A percentile compares a stretch with the other conserved stretches of the same genome.
Evolutionary conservation across 805 yeast species (phyloP).

Genomic region (Cyberlindnera maritima): DNA sequence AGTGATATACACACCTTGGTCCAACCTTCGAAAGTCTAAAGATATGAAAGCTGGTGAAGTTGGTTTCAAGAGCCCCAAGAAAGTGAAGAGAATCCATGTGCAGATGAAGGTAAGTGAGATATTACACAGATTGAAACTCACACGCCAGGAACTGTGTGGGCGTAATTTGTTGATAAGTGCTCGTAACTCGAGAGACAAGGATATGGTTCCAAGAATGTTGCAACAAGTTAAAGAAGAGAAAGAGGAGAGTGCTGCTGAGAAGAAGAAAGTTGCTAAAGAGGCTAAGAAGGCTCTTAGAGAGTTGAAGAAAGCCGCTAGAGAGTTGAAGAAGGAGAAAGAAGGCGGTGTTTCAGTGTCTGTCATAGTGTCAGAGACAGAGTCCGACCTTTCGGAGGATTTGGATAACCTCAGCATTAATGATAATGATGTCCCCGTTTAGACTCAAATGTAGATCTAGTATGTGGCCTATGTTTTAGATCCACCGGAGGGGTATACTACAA

Average conservation of each 20-base stretch:
- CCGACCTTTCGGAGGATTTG: not conserved
- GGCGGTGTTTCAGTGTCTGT: not conserved
- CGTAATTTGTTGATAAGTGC: constrained; percentile 32
- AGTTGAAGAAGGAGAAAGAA: not conserved
- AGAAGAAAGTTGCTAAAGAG: constrained; percentile 38
- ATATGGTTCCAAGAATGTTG: constrained; percentile 23
- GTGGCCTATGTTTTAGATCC: no score
- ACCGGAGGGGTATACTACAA: no score
- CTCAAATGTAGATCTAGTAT: not conserved
- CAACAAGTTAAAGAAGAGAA: constrained; percentile 26
- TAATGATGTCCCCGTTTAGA: not conserved
- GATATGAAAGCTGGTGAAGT: constrained; percentile 81
- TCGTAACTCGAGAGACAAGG: constrained; percentile 39
- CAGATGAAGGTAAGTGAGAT: constrained; percentile 55
- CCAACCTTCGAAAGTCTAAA: constrained; percentile 61
- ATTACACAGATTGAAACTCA: constrained; percentile 61
- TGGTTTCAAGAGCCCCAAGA: constrained; percentile 58
- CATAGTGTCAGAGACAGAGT: not conserved
- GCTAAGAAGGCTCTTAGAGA: not conserved
- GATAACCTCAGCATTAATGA: not conserved
- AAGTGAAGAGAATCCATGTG: constrained; percentile 51
- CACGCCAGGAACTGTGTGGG: constrained; percentile 50
- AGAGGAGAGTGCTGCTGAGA: constrained; percentile 33
- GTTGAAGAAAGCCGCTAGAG: not conserved
- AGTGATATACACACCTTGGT: constrained; percentile 72